Conservation (phyloP, 83 land plant species). For the Picea mariana region DNA sequence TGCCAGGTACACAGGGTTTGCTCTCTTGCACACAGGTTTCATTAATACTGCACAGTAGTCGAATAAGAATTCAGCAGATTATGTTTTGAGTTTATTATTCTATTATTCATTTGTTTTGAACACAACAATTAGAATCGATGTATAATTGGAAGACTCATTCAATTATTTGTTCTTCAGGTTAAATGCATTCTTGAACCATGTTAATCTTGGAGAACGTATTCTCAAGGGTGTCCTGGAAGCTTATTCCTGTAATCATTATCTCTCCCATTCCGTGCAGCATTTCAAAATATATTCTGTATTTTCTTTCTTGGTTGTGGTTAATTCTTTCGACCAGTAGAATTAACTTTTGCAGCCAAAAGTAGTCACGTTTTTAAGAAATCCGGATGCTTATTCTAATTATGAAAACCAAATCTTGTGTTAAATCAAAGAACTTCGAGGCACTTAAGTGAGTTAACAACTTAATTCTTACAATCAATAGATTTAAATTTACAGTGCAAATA, state of each 20-base stretch:
- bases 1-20: conserved; percentile 68
- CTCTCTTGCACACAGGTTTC: conserved; percentile 72
- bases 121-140: background rate
- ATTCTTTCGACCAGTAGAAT: background rate
- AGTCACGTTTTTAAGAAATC: too few relatives aligned
- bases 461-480: too few relatives aligned
- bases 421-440: too few relatives aligned
- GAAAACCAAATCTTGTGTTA: too few relatives aligned
- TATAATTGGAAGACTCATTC: background rate
- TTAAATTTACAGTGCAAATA: too few relatives aligned
- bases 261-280: background rate
- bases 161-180: conserved; percentile 43
- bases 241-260: conserved; percentile 65
- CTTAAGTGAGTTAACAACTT: too few relatives aligned
- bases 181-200: conserved; percentile 54
- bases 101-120: background rate
- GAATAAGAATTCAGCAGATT: background rate
- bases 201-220: conserved; percentile 80
- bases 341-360: too few relatives aligned
- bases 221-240: conserved; percentile 82
- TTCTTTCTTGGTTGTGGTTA: background rate
- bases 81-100: background rate
- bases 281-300: background rate
- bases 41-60: conserved; percentile 38
- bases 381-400: too few relatives aligned